Conservation (phyloP, 768 basidiomycete genomes). For the Mycena olivaceomarginata region DNA sequence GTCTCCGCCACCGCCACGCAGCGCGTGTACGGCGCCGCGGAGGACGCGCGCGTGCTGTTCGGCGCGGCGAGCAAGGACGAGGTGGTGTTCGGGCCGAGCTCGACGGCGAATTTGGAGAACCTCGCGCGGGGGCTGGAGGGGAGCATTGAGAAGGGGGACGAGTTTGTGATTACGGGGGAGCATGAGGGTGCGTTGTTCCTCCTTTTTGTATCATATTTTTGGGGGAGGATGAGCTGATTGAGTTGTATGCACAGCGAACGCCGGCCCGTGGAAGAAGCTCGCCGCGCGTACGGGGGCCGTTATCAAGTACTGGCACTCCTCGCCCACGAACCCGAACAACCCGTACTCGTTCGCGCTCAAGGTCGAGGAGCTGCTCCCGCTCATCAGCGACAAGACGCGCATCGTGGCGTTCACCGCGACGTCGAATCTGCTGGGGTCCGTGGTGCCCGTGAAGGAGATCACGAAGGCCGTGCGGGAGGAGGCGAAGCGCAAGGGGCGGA, state of each 20-base stretch:
- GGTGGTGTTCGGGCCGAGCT: conserved; percentile 80
- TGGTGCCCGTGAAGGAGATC: conserved; percentile 76
- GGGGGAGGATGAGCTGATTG: background rate
- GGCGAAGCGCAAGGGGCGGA: conserved; percentile 70
- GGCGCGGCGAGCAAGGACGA: conserved; percentile 79
- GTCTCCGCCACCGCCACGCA: conserved; percentile 71
- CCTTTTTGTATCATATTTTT: conserved; percentile 7
- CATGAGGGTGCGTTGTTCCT: conserved; percentile 78
- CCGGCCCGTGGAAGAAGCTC: conserved; percentile 85
- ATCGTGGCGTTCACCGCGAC: conserved; percentile 85
- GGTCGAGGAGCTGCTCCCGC: conserved; percentile 73
- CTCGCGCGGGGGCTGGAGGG: conserved; percentile 77
- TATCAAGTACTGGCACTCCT: conserved; percentile 77
- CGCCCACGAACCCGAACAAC: conserved; percentile 70
- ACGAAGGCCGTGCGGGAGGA: conserved; percentile 69
- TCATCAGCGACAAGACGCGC: conserved; percentile 80
- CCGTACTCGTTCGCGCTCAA: conserved; percentile 79
- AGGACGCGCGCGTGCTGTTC: conserved; percentile 74
- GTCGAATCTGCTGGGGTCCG: conserved; percentile 84
- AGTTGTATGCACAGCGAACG: conserved; percentile 71
- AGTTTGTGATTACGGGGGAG: conserved; percentile 87
- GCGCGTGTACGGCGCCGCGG: conserved; percentile 69
- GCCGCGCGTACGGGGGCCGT: conserved; percentile 73
- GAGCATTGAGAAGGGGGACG: conserved; percentile 75
- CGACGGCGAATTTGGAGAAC: conserved; percentile 83